Conservation (phyloP, 495 filamentous ascomycete species). For the Neurospora sp. region DNA sequence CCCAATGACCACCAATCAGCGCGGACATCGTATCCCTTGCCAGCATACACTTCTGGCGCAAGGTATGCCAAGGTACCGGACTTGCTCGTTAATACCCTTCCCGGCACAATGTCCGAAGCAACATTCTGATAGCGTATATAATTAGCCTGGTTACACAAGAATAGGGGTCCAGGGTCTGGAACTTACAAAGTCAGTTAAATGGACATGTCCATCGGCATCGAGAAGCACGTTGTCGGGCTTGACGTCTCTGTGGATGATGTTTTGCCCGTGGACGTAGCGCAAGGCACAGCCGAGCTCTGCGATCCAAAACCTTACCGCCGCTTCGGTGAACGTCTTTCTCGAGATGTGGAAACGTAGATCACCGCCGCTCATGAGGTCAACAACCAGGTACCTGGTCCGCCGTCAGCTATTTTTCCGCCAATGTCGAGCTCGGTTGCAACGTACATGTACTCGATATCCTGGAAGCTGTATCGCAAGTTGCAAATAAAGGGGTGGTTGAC, state of each 20-base stretch:
- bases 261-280: constrained; percentile 80
- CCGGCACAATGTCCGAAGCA: constrained; percentile 78
- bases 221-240: constrained; percentile 96
- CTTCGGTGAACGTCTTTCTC: constrained; percentile 94
- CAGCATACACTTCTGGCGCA: constrained; percentile 89
- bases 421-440: constrained; percentile 18
- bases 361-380: constrained; percentile 96
- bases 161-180: neutral
- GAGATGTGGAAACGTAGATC: constrained; percentile 97
- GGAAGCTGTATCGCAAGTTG: constrained; percentile 97
- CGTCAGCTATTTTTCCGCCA: constrained; percentile 5
- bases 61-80: constrained; percentile 94
- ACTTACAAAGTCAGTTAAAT: constrained; percentile 94
- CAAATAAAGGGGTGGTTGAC: constrained; percentile 97
- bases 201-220: constrained; percentile 90
- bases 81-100: constrained; percentile 84
- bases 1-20: constrained; percentile 99
- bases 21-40: constrained; percentile 72
- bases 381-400: constrained; percentile 74
- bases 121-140: constrained; percentile 60
- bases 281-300: constrained; percentile 87
- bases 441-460: constrained; percentile 98
- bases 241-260: constrained; percentile 91
- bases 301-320: constrained; percentile 94
- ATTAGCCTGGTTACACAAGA: constrained; percentile 9